Conservation (phyloP, 345 rosid genomes). For the Populus simonii region DNA sequence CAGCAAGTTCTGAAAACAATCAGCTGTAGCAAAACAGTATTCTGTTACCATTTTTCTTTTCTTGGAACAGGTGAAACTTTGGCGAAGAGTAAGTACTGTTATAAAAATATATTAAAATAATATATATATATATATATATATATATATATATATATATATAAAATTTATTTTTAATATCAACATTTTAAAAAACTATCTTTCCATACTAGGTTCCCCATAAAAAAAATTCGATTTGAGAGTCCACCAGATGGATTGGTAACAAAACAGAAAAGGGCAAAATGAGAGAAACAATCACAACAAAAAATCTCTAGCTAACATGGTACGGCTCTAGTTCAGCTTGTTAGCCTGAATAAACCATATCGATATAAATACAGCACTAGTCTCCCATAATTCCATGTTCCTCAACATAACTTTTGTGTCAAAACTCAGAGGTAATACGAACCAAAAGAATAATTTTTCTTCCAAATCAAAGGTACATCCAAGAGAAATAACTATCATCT, state of each 20-base stretch:
- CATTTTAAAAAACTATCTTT: too few relatives aligned
- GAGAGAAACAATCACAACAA: neutral
- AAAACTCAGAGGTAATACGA: neutral
- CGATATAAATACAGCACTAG: neutral
- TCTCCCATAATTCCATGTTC: neutral
- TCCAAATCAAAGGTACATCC: neutral
- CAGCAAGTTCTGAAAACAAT: too few relatives aligned
- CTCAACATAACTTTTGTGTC: neutral
- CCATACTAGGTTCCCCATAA: neutral
- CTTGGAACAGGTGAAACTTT: too few relatives aligned
- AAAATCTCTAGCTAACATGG: neutral
- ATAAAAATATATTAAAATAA: too few relatives aligned
- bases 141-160: too few relatives aligned
- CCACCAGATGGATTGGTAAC: neutral
- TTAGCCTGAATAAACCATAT: neutral
- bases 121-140: too few relatives aligned
- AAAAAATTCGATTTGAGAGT: neutral
- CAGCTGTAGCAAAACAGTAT: too few relatives aligned
- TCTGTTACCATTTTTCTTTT: too few relatives aligned
- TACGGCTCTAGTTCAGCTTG: neutral
- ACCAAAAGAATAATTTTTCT: neutral
- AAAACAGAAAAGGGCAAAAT: neutral
- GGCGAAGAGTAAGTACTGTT: too few relatives aligned
- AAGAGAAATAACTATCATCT: slow-evolving; percentile 2
- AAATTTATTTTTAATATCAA: too few relatives aligned